These are phyloP conservation scores for Lycium ferocissimum DNA, from an alignment of 257 asterid genomes.

Conservation along the genomic window DNA sequence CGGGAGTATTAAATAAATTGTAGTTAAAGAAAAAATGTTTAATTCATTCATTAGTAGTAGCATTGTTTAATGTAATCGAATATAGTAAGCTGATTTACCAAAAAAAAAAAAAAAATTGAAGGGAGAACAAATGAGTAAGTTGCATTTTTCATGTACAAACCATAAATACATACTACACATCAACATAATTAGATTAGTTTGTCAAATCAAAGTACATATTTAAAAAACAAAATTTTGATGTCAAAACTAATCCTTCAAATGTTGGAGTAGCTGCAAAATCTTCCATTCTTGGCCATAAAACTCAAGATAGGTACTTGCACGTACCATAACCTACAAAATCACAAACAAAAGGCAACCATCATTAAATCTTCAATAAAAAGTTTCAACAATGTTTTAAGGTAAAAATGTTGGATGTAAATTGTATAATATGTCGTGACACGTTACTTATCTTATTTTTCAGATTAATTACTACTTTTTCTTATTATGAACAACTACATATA, in stretches of 20 bases:
- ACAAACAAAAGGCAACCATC: not conserved
- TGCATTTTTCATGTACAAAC: not conserved
- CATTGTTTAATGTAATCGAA: not conserved
- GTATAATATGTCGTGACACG: not conserved
- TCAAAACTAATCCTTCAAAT: slow-evolving; percentile 24
- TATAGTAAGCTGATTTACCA: not conserved
- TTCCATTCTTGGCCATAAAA: not conserved
- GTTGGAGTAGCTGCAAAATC: slow-evolving; percentile 25
- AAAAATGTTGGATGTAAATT: not conserved
- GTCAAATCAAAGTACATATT: not conserved
- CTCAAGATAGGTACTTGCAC: slow-evolving; percentile 51
- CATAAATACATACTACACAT: not conserved
- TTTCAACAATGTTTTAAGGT: not conserved
- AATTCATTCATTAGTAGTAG: not conserved
- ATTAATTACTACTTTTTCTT: not conserved
- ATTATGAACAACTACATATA: not conserved
- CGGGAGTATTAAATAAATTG: not conserved
- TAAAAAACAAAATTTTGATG: not conserved
- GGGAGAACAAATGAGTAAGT: not conserved
- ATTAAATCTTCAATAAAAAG: not conserved
- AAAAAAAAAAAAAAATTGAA: not conserved
- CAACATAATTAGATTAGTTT: not conserved
- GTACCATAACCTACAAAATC: slow-evolving; percentile 58
- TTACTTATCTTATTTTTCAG: not conserved
- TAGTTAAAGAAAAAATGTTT: not conserved